phyloP scores from a whole-genome alignment of 2,329 filamentous ascomycete species.

The Myriosclerotinia scirpicola region DNA sequence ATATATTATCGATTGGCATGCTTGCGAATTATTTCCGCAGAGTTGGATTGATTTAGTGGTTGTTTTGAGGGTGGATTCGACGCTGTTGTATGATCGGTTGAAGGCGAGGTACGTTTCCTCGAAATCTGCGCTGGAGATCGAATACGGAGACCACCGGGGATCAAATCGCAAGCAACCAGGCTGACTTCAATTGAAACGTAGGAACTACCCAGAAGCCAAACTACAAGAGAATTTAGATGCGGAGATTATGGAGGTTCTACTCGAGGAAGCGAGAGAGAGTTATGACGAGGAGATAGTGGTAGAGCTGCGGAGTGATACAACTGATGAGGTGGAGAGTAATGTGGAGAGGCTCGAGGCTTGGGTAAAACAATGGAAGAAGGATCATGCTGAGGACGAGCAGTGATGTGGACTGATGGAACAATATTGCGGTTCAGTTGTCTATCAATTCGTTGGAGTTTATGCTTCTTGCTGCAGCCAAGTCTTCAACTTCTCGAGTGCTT shows the following conservation, averaged over 20 bases:
- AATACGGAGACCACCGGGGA: not conserved
- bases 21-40: conserved; percentile 90
- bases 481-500: conserved; percentile 83
- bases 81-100: conserved; percentile 80
- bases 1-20: conserved; percentile 95
- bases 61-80: conserved; percentile 80
- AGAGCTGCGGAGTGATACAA: conserved; percentile 77
- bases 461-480: conserved; percentile 60
- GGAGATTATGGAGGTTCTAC: conserved; percentile 94
- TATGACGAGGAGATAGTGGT: conserved; percentile 88
- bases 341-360: conserved; percentile 80
- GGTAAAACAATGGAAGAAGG: conserved; percentile 78
- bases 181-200: conserved; percentile 38
- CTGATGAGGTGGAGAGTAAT: conserved; percentile 86
- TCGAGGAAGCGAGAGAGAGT: conserved; percentile 84
- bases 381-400: conserved; percentile 48
- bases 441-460: conserved; percentile 27
- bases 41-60: conserved; percentile 95
- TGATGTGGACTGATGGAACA: conserved; percentile 7
- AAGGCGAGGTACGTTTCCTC: conserved; percentile 57
- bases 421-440: conserved; percentile 4
- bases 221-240: conserved; percentile 94
- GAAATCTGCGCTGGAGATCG: not conserved
- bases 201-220: conserved; percentile 81
- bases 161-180: not conserved